phyloP scores from a whole-genome alignment of 2,329 filamentous ascomycete genomes.

The Xylariaceae sp. region DNA sequence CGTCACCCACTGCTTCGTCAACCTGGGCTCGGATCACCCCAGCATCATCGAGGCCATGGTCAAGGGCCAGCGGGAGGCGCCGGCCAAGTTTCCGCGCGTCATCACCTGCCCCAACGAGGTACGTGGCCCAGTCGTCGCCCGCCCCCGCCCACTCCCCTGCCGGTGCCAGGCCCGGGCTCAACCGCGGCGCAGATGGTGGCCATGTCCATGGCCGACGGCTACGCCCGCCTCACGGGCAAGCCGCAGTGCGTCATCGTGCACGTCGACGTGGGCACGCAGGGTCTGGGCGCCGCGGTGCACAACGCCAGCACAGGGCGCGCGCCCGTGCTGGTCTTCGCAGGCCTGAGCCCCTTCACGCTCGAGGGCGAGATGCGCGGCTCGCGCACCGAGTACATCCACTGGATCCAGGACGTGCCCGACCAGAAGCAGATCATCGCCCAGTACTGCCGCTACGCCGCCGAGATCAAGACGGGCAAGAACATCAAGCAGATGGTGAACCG shows the following conservation, averaged over 20 bases:
- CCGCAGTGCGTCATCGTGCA: slow-evolving; percentile 74
- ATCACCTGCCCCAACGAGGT: slow-evolving; percentile 78
- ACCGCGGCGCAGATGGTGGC: slow-evolving; percentile 60
- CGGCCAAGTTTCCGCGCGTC: slow-evolving; percentile 59
- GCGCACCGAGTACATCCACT: slow-evolving; percentile 80
- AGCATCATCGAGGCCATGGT: slow-evolving; percentile 76
- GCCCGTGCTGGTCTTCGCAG: slow-evolving; percentile 71
- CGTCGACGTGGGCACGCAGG: slow-evolving; percentile 76
- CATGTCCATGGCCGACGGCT: slow-evolving; percentile 77
- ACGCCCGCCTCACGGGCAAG: slow-evolving; percentile 62
- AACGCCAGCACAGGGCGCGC: slow-evolving; percentile 69
- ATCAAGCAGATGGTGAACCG: slow-evolving; percentile 86
- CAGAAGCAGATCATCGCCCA: slow-evolving; percentile 74
- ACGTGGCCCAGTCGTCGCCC: slow-evolving; percentile 9
- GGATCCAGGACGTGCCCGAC: slow-evolving; percentile 78
- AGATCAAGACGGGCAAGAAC: slow-evolving; percentile 78
- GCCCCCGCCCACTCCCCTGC: background rate
- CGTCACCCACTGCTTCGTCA: slow-evolving; percentile 44
- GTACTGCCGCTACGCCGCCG: slow-evolving; percentile 76
- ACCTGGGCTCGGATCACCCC: slow-evolving; percentile 65
- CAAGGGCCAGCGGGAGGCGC: slow-evolving; percentile 62
- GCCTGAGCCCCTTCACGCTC: slow-evolving; percentile 66
- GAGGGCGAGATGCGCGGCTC: slow-evolving; percentile 71
- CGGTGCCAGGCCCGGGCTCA: background rate
- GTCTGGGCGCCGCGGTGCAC: slow-evolving; percentile 68